A percentile compares a stretch with the other conserved stretches of the same genome.
Evolutionary conservation across 345 rosid genomes (phyloP).

Genomic region (Stellera chamaejasme): DNA sequence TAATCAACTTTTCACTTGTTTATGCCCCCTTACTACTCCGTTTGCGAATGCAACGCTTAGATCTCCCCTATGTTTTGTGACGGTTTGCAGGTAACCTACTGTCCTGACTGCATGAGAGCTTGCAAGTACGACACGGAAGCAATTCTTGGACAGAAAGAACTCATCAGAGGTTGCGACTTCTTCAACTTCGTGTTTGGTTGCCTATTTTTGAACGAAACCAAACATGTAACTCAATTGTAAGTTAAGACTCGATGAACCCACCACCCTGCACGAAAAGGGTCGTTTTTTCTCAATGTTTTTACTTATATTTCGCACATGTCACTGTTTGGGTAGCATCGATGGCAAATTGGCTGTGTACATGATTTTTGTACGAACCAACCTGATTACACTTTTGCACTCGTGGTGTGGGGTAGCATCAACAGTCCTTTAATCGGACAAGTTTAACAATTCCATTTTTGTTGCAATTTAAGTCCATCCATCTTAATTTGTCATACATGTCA

Average conservation of each 20-base stretch:
- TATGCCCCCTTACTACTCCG: neutral
- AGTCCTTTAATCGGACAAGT: too few relatives aligned
- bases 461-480: too few relatives aligned
- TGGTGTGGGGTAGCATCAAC: too few relatives aligned
- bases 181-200: constrained; percentile 73
- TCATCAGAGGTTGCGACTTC: constrained; percentile 53
- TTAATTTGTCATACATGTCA: too few relatives aligned
- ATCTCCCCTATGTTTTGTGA: neutral
- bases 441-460: too few relatives aligned
- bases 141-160: constrained; percentile 32
- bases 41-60: neutral
- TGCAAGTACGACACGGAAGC: constrained; percentile 63
- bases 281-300: too few relatives aligned
- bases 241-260: neutral
- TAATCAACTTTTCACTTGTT: neutral
- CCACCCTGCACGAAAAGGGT: too few relatives aligned
- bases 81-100: constrained; percentile 66
- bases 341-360: too few relatives aligned
- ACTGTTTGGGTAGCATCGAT: too few relatives aligned
- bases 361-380: too few relatives aligned
- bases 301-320: too few relatives aligned
- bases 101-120: constrained; percentile 93
- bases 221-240: constrained; percentile 49
- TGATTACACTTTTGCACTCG: too few relatives aligned
- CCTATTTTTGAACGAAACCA: constrained; percentile 62